Conservation (phyloP, 1,284 basidiomycete species). For the Malassezia furfur region DNA sequence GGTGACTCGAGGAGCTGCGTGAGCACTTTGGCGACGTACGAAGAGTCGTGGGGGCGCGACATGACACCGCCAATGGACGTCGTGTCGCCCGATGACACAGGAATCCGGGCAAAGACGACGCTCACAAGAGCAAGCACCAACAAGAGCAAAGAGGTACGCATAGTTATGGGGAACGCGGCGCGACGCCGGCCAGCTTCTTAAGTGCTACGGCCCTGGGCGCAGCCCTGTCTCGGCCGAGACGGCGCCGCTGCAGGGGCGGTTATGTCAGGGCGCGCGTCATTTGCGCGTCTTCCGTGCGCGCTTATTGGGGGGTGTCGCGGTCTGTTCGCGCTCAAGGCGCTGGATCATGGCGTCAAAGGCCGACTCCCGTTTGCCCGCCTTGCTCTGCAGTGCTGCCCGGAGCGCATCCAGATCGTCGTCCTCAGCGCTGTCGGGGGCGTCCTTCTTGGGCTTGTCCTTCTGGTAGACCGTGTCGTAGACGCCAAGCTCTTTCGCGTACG, state of each 20-base stretch:
- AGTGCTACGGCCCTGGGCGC: background rate
- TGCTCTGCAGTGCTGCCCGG: constrained; percentile 27
- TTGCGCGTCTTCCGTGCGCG: background rate
- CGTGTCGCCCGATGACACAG: background rate
- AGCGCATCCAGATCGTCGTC: constrained; percentile 26
- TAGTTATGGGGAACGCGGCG: background rate
- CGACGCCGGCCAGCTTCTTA: background rate
- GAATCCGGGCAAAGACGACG: constrained; percentile 11
- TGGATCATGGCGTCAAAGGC: constrained; percentile 37
- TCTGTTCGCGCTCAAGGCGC: constrained; percentile 30
- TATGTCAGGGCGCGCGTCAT: background rate
- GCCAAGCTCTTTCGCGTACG: constrained; percentile 39
- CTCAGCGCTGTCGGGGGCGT: constrained; percentile 15
- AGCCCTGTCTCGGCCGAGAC: background rate
- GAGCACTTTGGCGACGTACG: background rate
- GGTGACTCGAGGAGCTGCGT: too few relatives aligned
- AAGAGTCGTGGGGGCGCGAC: background rate
- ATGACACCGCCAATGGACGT: background rate
- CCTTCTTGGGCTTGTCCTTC: constrained; percentile 17
- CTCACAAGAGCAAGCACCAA: constrained; percentile 1
- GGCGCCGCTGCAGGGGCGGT: background rate
- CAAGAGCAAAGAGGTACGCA: constrained; percentile 4
- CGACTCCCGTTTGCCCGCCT: constrained; percentile 23
- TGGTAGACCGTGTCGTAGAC: constrained; percentile 44
- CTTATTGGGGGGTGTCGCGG: background rate